Evolutionary conservation across 352 stramenopile genomes (phyloP), one percentile per base, ranked within the genome.

Genomic region (Phytophthora pisi): DNA sequence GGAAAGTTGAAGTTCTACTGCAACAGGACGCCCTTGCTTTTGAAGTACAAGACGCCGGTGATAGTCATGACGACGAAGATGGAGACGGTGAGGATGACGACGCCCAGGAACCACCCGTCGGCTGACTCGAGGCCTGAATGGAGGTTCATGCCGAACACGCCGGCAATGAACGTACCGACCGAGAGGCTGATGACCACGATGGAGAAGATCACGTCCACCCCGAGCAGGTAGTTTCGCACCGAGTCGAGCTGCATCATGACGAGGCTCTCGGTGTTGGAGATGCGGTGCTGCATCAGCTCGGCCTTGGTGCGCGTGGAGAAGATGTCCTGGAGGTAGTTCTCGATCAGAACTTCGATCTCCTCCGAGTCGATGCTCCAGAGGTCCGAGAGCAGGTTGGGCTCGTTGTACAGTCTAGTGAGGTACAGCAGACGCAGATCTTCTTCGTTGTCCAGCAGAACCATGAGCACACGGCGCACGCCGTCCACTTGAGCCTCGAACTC

Each of bases 231-330:
- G 68, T 91, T 91, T 55, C 82, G 82, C 62, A 78, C 77, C 36
- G 79, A 82, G 71, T 91, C 82, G 54, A 91, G 77, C 60, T 91
- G 86, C 58, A 89, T 72, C 80, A 86, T 91, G 56, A 91, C 73
- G 4, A 91, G 66, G 43, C 79, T 90, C 57, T 93, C 84, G 0
- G 84, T 93, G 60, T 85, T 90, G 13, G 78, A 70, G 61, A 93
- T 93, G 23, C 84, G 84, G 45, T 89, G 78, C 51, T 91, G 79
- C 53, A 93, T 71, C 28, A 93, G 51, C 1, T 77, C 70, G 28
- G 80, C 82, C 60, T 91, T 90, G 40, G 85, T 90, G 28, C 83
- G 79, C 28, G 80, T 90, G 4, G 84, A 81, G 65, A 86, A 78
- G 50, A 90, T 89, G 50, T 92, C 80, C 55, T 89, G 74, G 3